These are phyloP conservation scores for Angomonas deanei DNA, from an alignment of 208 protist genomes.

Conservation along the genomic window DNA sequence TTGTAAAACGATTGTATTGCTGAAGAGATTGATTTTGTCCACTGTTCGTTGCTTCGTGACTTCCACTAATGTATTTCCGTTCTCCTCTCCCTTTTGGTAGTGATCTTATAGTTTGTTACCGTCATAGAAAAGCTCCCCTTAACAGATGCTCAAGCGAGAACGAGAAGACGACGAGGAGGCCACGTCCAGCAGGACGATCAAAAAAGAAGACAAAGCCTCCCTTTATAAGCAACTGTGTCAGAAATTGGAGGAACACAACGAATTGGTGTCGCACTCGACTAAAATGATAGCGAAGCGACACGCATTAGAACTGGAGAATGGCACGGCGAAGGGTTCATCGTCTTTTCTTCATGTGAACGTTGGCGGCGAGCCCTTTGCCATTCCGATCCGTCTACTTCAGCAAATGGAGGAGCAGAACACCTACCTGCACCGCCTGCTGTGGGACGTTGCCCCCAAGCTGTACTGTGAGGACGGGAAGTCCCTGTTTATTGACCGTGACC, in stretches of 20 bases:
- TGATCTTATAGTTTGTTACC: neutral
- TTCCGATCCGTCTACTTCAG: slow-evolving; percentile 21
- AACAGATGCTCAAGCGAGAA: neutral
- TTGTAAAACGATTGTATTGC: too few species aligned
- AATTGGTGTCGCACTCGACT: neutral
- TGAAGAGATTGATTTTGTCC: too few species aligned
- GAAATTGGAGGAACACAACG: neutral
- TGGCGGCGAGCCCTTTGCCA: slow-evolving; percentile 72
- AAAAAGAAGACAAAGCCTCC: neutral
- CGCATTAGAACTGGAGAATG: slow-evolving; percentile 12
- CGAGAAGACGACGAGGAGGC: neutral
- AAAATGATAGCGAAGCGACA: slow-evolving; percentile 4
- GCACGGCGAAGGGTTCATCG: neutral
- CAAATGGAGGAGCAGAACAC: slow-evolving; percentile 16
- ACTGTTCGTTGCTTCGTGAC: too few species aligned
- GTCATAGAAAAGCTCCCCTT: neutral
- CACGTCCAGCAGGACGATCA: neutral
- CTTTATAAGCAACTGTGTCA: neutral
- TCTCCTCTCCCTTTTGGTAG: neutral
- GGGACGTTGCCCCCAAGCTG: slow-evolving; percentile 12
- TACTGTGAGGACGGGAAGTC: slow-evolving; percentile 46
- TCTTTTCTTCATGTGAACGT: slow-evolving; percentile 66
- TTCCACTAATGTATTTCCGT: slow-evolving; percentile 2
- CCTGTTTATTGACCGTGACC: slow-evolving; percentile 87
- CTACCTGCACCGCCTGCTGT: slow-evolving; percentile 32